Percentiles rank a stretch among this genome's conserved stretches.
Conservation (phyloP, 805 yeast species). For the Schizosaccharomyces japonicus region DNA sequence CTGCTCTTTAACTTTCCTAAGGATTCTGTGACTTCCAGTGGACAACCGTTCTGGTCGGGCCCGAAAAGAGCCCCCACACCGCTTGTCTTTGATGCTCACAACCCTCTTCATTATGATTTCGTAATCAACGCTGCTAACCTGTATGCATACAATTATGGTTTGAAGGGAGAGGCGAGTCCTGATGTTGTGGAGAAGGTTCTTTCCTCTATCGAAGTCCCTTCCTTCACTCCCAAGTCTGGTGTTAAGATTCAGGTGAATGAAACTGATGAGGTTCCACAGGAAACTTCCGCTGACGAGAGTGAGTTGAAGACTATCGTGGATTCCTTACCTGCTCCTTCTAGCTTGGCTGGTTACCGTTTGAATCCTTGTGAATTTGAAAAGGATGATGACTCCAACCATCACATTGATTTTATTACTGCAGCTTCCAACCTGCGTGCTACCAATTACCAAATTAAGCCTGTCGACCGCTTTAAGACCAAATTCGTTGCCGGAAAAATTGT, state of each 20-base stretch:
- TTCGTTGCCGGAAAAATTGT: slow-evolving; percentile 95
- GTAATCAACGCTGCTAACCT: slow-evolving; percentile 75
- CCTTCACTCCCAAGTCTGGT: slow-evolving; percentile 53
- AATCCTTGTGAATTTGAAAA: slow-evolving; percentile 87
- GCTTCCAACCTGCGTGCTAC: slow-evolving; percentile 91
- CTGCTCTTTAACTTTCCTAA: slow-evolving; percentile 81
- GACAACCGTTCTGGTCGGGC: slow-evolving; percentile 93
- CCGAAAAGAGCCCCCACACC: slow-evolving; percentile 90
- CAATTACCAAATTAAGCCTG: slow-evolving; percentile 30
- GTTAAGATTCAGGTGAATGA: slow-evolving; percentile 72
- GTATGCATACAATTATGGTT: slow-evolving; percentile 72
- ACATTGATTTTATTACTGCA: slow-evolving; percentile 84
- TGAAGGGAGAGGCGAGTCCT: slow-evolving; percentile 44
- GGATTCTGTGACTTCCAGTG: slow-evolving; percentile 73
- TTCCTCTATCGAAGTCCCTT: slow-evolving; percentile 26
- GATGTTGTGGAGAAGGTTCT: slow-evolving; percentile 34
- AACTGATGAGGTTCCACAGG: slow-evolving; percentile 53
- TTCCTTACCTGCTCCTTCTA: slow-evolving; percentile 66
- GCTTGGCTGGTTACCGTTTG: slow-evolving; percentile 70
- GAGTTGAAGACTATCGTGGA: slow-evolving; percentile 47
- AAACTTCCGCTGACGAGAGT: slow-evolving; percentile 25
- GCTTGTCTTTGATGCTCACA: slow-evolving; percentile 48
- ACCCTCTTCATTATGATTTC: slow-evolving; percentile 60
- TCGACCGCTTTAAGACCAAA: slow-evolving; percentile 74
- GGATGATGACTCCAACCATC: slow-evolving; percentile 92